phyloP scores from a whole-genome alignment of 2,329 filamentous ascomycete genomes.

The Colletotrichum theobromicola region DNA sequence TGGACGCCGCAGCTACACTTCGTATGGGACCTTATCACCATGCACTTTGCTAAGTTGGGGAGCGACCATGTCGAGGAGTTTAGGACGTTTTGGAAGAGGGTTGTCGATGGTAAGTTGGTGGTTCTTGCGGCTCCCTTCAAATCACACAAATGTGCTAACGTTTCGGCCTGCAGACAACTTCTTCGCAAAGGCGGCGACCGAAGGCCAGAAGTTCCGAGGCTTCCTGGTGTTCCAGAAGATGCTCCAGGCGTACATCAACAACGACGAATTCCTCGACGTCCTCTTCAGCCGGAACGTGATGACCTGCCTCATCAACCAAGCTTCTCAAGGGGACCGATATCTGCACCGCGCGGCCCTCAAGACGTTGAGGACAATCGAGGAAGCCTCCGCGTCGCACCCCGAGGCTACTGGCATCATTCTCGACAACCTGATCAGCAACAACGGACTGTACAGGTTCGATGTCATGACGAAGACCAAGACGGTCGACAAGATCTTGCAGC shows the following conservation, averaged over 20 bases:
- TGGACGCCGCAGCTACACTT: constrained; percentile 86
- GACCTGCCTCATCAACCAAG: constrained; percentile 81
- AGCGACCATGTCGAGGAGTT: constrained; percentile 57
- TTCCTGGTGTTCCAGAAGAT: constrained; percentile 86
- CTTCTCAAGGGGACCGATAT: constrained; percentile 77
- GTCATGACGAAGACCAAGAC: constrained; percentile 86
- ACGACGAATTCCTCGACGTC: constrained; percentile 48
- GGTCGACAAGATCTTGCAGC: constrained; percentile 73
- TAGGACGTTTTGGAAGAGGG: constrained; percentile 81
- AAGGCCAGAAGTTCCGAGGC: constrained; percentile 90
- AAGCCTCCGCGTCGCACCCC: constrained; percentile 66
- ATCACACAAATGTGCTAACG: not conserved
- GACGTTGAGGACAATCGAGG: constrained; percentile 74
- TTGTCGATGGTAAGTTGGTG: constrained; percentile 76
- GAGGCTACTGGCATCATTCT: constrained; percentile 66
- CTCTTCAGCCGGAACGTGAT: constrained; percentile 87
- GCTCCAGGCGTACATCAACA: constrained; percentile 55
- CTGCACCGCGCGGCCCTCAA: constrained; percentile 81
- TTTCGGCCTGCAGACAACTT: constrained; percentile 66
- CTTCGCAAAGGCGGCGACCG: constrained; percentile 81
- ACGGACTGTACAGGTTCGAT: constrained; percentile 82
- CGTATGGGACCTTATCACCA: constrained; percentile 84
- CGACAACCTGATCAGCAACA: constrained; percentile 69
- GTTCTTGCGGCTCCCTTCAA: not conserved
- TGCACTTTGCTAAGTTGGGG: constrained; percentile 48